Conservation (phyloP, 164 flowering plant species). For the Dillenia suffruticosa region DNA sequence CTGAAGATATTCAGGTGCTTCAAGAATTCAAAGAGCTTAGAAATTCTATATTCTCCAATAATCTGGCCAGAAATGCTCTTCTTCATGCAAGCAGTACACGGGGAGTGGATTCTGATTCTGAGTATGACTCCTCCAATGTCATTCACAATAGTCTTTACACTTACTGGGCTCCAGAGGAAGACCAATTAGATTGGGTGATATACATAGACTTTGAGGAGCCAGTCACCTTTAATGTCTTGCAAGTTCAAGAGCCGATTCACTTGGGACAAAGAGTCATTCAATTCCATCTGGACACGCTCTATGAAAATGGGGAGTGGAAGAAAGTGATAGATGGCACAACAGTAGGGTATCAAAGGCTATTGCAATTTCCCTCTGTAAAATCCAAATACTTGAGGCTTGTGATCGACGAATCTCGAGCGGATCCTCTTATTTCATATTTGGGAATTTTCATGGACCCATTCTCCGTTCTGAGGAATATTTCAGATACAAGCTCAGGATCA, state of each 20-base stretch:
- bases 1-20: conserved; percentile 74
- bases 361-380: conserved; percentile 45
- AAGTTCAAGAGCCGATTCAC: conserved; percentile 86
- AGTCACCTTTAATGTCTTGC: conserved; percentile 60
- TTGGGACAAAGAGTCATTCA: conserved; percentile 76
- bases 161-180: conserved; percentile 87
- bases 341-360: conserved; percentile 69
- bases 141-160: conserved; percentile 51
- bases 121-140: conserved; percentile 39
- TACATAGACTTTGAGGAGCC: conserved; percentile 38
- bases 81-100: conserved; percentile 63
- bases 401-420: conserved; percentile 58
- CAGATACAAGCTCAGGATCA: conserved; percentile 13
- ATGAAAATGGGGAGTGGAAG: conserved; percentile 45
- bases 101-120: conserved; percentile 38
- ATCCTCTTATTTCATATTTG: conserved; percentile 63
- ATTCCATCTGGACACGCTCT: conserved; percentile 59
- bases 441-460: conserved; percentile 60
- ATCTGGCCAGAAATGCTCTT: conserved; percentile 54
- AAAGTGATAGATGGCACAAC: conserved; percentile 60
- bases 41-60: conserved; percentile 56
- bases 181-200: conserved; percentile 46
- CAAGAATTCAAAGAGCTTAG: conserved; percentile 59
- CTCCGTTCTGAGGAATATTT: conserved; percentile 20
- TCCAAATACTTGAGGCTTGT: conserved; percentile 52